These are phyloP conservation scores for Eremomyces bilateralis DNA, from an alignment of 495 filamentous ascomycete genomes.

Conservation along the genomic window DNA sequence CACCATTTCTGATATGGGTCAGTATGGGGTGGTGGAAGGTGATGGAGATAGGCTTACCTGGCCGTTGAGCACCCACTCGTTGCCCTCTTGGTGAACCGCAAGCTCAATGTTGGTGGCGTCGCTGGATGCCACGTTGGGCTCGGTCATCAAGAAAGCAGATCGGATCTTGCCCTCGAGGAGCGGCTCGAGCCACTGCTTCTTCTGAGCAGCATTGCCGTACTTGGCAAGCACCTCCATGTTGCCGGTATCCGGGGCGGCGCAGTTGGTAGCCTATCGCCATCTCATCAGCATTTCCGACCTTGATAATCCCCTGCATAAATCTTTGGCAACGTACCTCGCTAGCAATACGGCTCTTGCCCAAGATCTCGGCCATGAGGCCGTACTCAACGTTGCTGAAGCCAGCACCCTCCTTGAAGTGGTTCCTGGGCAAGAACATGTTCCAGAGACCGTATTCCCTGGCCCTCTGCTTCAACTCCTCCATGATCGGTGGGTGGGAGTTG, in stretches of 20 bases:
- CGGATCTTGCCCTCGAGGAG: conserved; percentile 21
- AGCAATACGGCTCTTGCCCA: conserved; percentile 21
- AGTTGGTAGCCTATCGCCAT: conserved; percentile 18
- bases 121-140: conserved; percentile 21
- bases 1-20: conserved; percentile 19
- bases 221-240: conserved; percentile 27
- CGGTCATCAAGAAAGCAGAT: conserved; percentile 24
- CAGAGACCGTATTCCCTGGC: conserved; percentile 74
- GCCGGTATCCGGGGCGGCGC: conserved; percentile 23
- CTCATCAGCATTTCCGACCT: no score
- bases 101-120: conserved; percentile 23
- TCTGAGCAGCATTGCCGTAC: conserved; percentile 23
- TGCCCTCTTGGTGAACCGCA: conserved; percentile 16
- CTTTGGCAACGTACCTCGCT: conserved; percentile 18
- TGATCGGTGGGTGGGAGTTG: conserved; percentile 52
- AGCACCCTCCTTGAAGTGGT: conserved; percentile 83
- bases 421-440: conserved; percentile 95
- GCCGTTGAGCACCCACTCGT: conserved; percentile 22
- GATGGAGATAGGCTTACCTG: conserved; percentile 5
- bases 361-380: conserved; percentile 22
- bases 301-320: background rate
- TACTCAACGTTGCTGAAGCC: conserved; percentile 25
- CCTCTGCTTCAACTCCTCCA: conserved; percentile 74
- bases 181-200: conserved; percentile 20
- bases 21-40: conserved; percentile 1